Conservation (phyloP, 306 rosid genomes). For the Inga laurina region DNA sequence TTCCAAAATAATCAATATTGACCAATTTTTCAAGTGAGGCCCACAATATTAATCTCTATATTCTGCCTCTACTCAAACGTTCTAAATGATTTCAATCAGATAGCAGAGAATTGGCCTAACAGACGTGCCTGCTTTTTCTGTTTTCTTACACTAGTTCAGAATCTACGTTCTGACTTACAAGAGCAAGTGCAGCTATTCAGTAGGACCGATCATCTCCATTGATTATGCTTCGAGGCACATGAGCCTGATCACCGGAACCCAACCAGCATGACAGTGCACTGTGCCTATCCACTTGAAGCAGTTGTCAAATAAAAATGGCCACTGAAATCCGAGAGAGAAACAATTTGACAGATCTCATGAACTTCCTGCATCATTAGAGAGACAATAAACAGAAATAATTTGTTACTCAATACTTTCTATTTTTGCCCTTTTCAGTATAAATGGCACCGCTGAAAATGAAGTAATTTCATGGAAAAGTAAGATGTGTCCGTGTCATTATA, state of each 20-base stretch:
- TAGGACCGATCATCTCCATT: neutral
- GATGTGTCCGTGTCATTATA: neutral
- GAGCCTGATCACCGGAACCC: slow-evolving; percentile 14
- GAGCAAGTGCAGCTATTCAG: neutral
- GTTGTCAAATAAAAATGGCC: slow-evolving; percentile 27
- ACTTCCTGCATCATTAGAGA: slow-evolving; percentile 39
- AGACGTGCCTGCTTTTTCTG: neutral
- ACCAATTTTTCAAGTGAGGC: slow-evolving; percentile 4
- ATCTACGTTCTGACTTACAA: neutral
- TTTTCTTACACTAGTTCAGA: neutral
- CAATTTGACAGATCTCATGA: slow-evolving; percentile 30
- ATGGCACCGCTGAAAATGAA: neutral
- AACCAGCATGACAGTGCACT: slow-evolving; percentile 12
- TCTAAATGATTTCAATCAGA: neutral
- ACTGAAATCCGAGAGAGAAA: slow-evolving; percentile 35
- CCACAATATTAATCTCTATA: slow-evolving; percentile 6
- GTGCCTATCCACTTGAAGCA: slow-evolving; percentile 32
- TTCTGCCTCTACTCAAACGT: slow-evolving; percentile 1
- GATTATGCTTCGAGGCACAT: slow-evolving; percentile 27
- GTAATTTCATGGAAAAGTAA: neutral
- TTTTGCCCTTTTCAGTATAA: neutral
- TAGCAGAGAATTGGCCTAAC: neutral
- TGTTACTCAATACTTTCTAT: neutral
- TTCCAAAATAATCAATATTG: slow-evolving; percentile 5
- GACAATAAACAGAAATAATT: slow-evolving; percentile 4